Evolutionary conservation across 2,329 filamentous ascomycete genomes (phyloP), one percentile per base, ranked within the genome.

Genomic region (Phyllosticta capitalensis): DNA sequence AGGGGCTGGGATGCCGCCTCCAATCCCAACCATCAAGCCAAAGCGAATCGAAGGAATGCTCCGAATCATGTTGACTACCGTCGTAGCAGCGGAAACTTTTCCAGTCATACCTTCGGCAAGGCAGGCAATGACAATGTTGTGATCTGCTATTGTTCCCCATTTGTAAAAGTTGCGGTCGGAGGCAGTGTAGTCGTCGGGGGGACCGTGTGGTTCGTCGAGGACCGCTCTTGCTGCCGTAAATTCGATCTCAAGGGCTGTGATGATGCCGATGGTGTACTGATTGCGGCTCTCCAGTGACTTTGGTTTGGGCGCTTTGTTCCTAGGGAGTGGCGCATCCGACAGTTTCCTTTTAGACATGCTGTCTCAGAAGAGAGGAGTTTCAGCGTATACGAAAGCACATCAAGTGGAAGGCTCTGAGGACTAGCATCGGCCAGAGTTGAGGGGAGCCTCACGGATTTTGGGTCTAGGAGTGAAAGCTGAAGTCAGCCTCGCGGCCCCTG

Each of bases 21-120:
- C 60, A n/a, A 58, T 61, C 6, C 52, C 60, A 4, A 54, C 50
- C 54, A 61, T 49, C 17, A 57, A 9, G 2, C 54, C 54, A 5
- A 57, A 30, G 3, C 54, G 26, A 33, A 61, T 50, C 1, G 48
- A 56, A 1, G 52, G 52, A 30, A 60, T 52, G 3, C 24, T 38
- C 5, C 3, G 12, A 9, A 60, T 19, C 58, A 60, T 28, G 10
- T 50, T 33, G 6, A 33, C 45, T 14, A 38, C 49, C 9, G 33
- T 33, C 9, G n/a, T 28, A 21, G 54, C 59, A 14, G 50, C 20
- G 24, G 54, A 62, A 61, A 19, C 48, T 9, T 61, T 74, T 12
- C 74, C 75, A 49, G 68, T 69, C 20, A 63, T 62, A 20, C 72
- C 68, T 22, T 64, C 65, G 9, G 67, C 70, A 2, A 74, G 56